Evolutionary conservation across 176 grass and related monocot species (phyloP), one percentile per base, ranked within the genome.

Genomic region (Musa troglodytarum): DNA sequence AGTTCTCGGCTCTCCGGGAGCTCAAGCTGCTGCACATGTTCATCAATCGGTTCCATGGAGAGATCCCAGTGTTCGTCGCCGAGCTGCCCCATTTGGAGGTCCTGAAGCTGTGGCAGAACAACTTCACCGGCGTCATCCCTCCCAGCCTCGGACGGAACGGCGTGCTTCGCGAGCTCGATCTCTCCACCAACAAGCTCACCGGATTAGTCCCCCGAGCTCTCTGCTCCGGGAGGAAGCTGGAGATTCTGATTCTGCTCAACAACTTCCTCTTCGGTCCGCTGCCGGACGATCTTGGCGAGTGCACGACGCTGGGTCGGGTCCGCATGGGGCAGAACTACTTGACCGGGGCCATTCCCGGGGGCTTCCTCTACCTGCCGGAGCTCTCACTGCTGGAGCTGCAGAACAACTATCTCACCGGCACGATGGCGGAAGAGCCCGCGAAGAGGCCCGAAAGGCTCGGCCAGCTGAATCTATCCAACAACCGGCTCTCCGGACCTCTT

Each of bases 61-160:
- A 82, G 76, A 92, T 96, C 71, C 93, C 93, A 0, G 78, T 74
- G 14, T 90, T 96, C 77, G 14, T 92, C 65, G 89, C 85, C 10
- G 85, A 92, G 4, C 54, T 96, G 70, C 89, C 87, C n/a, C 86
- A 23, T 74, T 85, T 96, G 71, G 93, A 96, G 73, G 93, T 96
- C 22, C 81, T 96, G 23, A 90, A 96, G 80, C 13, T 96, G 62
- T 96, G 93, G 93, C 89, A 96, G 68, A 96, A 96, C 80, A 96
- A 96, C 78, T 90, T 96, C 74, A 96, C 93, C 0, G 93, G 89
- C 56, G 69, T 75, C 10, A 83, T 96, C 16, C 93, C 93, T 9
- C 16, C 72, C 9, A 67, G 69, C 15, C 87, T 96, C 53, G 93
- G 93, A 63, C 72, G 81, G 10, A 84, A 61, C 25, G 93, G 83